Evolutionary conservation across 441 rosid genomes (phyloP), one percentile per base, ranked within the genome.

Genomic region (Populus hybrid): DNA sequence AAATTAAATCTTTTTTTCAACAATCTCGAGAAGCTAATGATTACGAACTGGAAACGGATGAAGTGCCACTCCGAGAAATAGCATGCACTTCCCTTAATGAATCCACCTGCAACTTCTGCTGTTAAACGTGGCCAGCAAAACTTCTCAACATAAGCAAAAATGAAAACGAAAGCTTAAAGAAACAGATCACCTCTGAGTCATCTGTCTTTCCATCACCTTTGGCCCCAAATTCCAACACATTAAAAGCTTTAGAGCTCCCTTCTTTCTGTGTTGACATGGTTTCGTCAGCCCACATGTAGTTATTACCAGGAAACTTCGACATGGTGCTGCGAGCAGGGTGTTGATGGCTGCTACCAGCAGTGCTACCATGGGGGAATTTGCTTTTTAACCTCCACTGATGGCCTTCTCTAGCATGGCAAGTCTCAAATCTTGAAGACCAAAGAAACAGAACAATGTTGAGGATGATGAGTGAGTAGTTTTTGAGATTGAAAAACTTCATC

Each of bases 201-300:
- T 91, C 97, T 16, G 85, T 81, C 26, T 78, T 81, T 59, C 97
- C 98, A 74, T 95, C 91, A 63, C 99, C 98, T 78, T 88, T 91
- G 20, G 98, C 99, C 1, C 97, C 97, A 73, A 84, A 94, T 65
- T 89, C 83, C 23, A 86, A 66, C 73, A 95, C 97, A 77, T 89
- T 85, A 74, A 94, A 90, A 59, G 84, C 77, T 42, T 90, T 71
- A 5, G 85, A 65, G 71, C 74, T 78, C 5, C 65, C 61, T 5
- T 50, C 59, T 36, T 77, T 4, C 26, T 11, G 68, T n/a, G 24
- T 53, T 36, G 75, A 81, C 76, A 23, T 53, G 26, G 53, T 75
- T 20, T 66, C 73, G 8, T 42, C 72, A 14, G 71, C 26, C 59
- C n/a, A 26, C 14, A 42, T 69, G 65, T 67, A 59, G 32, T 40